Base-by-base conservation (phyloP, 2,329 filamentous ascomycete species). In the Neurospora sp. region DNA sequence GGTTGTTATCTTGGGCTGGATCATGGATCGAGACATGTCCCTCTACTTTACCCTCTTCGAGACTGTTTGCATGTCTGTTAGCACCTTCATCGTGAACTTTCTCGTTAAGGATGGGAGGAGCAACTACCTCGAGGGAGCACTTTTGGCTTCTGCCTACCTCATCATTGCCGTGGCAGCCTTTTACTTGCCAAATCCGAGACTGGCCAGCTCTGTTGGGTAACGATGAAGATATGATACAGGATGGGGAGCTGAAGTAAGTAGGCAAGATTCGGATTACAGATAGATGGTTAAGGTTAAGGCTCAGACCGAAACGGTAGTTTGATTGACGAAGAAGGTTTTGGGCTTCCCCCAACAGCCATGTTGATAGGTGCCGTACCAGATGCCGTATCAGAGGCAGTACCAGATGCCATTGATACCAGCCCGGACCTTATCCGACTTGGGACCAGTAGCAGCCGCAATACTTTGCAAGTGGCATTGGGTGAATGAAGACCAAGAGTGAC, bases 31-130 rank as follows among this genome's bases (percentile, higher is more conserved):
- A 46, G 83, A 87, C 23, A 84, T 89, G 78, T 83, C 86, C n/a
- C 83, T 93, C 67, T 89, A 91, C 74, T 93, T 93, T 79, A 89
- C 89, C 74, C 84, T 89, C 41, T 93, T 93, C 76, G 91, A 93
- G 80, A 92, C 90, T 0, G 88, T 92, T 23, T 88, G 89, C 43
- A 84, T 93, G 75, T 90, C 92, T 75, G 86, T 91, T 4, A 87
- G 85, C 2, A 89, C 91, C 3, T 82, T 92, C 71, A 86, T 93
- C 66, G 90, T 92, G 75, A 92, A 92, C 78, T 89, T 92, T 74
- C 81, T 93, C n/a, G 89, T 93, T 69, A 84, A 91, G 37, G 90
- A 91, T 74, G 91, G 90, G 15, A 85, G 90, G 73, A 89, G 86
- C 75, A 91, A 91, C 75, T 91, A 90, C 72, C 83, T 92, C 37